Conservation (phyloP, 2,329 filamentous ascomycete species). For the Rhynchosporium secalis region DNA sequence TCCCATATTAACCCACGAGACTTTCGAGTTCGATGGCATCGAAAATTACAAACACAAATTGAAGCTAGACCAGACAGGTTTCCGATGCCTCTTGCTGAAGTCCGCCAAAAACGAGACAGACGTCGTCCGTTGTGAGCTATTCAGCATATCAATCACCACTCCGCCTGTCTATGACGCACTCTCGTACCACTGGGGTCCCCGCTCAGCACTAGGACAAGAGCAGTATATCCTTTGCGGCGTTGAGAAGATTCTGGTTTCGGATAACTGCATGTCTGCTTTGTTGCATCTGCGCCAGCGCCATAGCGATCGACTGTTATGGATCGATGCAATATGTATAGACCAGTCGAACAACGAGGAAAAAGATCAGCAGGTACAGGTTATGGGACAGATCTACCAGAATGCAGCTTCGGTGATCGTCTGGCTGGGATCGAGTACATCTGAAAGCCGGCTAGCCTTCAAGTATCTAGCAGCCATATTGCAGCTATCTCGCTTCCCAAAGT, state of each 20-base stretch:
- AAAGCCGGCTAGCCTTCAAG: conserved; percentile 6
- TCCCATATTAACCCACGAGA: background rate
- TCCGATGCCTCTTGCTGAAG: conserved; percentile 9
- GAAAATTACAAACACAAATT: background rate
- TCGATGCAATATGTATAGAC: conserved; percentile 14
- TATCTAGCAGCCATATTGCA: background rate
- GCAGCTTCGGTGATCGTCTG: conserved; percentile 13
- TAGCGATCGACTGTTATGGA: conserved; percentile 12
- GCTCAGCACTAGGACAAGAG: background rate
- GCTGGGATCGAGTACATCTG: conserved; percentile 6
- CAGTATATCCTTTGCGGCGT: conserved; percentile 5
- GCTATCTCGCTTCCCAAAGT: background rate
- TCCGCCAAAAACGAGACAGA: background rate
- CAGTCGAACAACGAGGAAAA: conserved; percentile 5
- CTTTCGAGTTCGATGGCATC: background rate
- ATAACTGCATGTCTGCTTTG: conserved; percentile 10
- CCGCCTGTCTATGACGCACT: conserved; percentile 7
- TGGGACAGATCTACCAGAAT: conserved; percentile 15
- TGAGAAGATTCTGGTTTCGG: background rate
- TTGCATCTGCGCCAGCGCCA: background rate
- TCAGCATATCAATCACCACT: background rate
- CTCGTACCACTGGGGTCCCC: conserved; percentile 7
- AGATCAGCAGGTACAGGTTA: conserved; percentile 32
- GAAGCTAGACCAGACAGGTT: background rate
- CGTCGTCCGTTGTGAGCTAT: conserved; percentile 3